Evolutionary conservation across 805 yeast genomes (phyloP).

Genomic region (Saturnispora sanitii): DNA sequence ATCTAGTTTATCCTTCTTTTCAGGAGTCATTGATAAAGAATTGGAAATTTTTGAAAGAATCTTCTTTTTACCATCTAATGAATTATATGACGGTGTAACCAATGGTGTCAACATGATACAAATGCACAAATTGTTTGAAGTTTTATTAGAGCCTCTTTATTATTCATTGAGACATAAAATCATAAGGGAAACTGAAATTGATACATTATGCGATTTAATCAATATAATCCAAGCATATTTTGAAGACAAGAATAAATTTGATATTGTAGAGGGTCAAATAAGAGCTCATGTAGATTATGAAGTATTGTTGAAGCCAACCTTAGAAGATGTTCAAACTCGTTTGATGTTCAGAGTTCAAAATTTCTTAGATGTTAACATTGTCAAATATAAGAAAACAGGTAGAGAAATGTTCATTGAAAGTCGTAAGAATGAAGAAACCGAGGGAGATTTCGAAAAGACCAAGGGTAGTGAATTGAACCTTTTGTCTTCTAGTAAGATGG

Average conservation of each 20-base stretch:
- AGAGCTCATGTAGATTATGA: too few species aligned
- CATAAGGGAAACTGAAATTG: conserved; percentile 60
- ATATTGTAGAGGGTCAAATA: too few species aligned
- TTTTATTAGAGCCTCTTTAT: conserved; percentile 66
- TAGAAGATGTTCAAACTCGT: conserved; percentile 71
- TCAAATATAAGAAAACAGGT: conserved; percentile 53
- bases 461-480: conserved; percentile 8
- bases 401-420: conserved; percentile 58
- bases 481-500: conserved; percentile 6
- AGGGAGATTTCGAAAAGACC: background rate
- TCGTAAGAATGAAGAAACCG: conserved; percentile 15
- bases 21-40: conserved; percentile 54
- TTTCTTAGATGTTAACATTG: conserved; percentile 58
- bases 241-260: conserved; percentile 56
- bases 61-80: conserved; percentile 30
- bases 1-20: conserved; percentile 48
- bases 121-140: conserved; percentile 49
- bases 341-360: conserved; percentile 71
- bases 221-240: conserved; percentile 57
- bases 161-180: conserved; percentile 57
- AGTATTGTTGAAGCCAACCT: conserved; percentile 55
- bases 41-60: conserved; percentile 44
- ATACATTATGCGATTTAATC: conserved; percentile 64
- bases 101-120: conserved; percentile 24
- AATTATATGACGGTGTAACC: conserved; percentile 14